Conservation (phyloP, 78 protist genomes). For the Trichosphaerium sp. region DNA sequence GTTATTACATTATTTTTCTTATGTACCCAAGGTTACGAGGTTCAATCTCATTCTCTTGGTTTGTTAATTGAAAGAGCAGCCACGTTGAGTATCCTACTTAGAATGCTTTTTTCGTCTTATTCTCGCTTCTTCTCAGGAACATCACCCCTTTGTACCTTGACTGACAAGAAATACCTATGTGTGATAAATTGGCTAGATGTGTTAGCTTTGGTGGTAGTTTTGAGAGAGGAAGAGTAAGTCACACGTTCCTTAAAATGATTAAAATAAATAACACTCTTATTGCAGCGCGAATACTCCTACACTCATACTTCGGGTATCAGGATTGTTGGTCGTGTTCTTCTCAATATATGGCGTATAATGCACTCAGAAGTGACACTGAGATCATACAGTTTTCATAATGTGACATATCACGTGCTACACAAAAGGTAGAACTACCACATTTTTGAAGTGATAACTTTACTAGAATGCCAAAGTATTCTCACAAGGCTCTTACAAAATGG, state of each 20-base stretch:
- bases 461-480: slow-evolving; percentile 19
- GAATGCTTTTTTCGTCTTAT: slow-evolving; percentile 27
- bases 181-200: slow-evolving; percentile 2
- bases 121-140: no score
- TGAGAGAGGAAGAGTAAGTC: no score
- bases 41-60: slow-evolving; percentile 65
- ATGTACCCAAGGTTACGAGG: no score
- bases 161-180: neutral
- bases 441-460: neutral
- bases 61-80: slow-evolving; percentile 57
- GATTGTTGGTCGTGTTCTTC: slow-evolving; percentile 61
- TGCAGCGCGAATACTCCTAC: no score
- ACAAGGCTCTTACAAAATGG: slow-evolving; percentile 31
- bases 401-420: slow-evolving; percentile 27
- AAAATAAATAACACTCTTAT: slow-evolving; percentile 24
- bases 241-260: neutral
- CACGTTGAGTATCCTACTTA: slow-evolving; percentile 1
- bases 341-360: slow-evolving; percentile 78
- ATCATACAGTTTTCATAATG: slow-evolving; percentile 34
- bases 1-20: no score
- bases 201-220: neutral
- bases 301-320: slow-evolving; percentile 23
- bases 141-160: neutral
- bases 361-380: slow-evolving; percentile 59
- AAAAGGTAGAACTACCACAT: neutral